Percentiles rank a stretch among this genome's conserved stretches.
These are phyloP conservation scores for Cadophora sp. DNA, from an alignment of 2,329 filamentous ascomycete genomes.

Conservation along the genomic window DNA sequence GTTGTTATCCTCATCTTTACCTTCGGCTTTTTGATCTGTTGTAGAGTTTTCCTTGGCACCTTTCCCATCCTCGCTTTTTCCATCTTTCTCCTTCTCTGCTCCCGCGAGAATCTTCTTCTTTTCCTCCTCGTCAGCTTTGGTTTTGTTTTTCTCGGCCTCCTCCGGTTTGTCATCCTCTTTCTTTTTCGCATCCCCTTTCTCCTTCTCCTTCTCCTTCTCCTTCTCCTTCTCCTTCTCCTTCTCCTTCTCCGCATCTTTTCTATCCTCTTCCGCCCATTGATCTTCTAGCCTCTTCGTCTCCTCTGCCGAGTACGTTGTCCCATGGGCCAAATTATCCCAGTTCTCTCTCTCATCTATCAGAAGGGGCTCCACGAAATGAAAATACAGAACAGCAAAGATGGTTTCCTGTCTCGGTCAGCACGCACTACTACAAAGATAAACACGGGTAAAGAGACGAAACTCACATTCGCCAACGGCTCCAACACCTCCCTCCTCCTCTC, in stretches of 20 bases:
- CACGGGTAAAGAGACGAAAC: too few relatives aligned
- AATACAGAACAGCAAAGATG: constrained; percentile 52
- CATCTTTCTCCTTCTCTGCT: neutral
- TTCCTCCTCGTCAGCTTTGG: too few relatives aligned
- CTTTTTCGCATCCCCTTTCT: neutral
- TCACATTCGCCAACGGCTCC: constrained; percentile 26
- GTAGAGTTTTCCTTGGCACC: neutral
- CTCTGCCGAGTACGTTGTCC: constrained; percentile 51
- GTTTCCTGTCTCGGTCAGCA: too few relatives aligned
- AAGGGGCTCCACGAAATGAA: constrained; percentile 54
- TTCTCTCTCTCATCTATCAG: constrained; percentile 52
- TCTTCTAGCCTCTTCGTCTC: constrained; percentile 13
- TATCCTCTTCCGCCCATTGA: constrained; percentile 10
- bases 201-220: neutral
- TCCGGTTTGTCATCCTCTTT: neutral
- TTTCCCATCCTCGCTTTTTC: too few relatives aligned
- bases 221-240: constrained; percentile 9
- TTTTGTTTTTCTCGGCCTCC: neutral
- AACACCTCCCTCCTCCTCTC: constrained; percentile 49
- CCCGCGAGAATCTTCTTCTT: too few relatives aligned
- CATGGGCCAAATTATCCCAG: constrained; percentile 61
- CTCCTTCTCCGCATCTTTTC: constrained; percentile 4
- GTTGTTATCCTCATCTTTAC: neutral
- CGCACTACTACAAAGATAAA: too few relatives aligned
- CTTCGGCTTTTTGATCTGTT: neutral